A percentile compares a stretch with the other conserved stretches of the same genome.
These are phyloP conservation scores for Mortierella sp. DNA, from an alignment of 371 early-diverging fungal species.

Conservation along the genomic window DNA sequence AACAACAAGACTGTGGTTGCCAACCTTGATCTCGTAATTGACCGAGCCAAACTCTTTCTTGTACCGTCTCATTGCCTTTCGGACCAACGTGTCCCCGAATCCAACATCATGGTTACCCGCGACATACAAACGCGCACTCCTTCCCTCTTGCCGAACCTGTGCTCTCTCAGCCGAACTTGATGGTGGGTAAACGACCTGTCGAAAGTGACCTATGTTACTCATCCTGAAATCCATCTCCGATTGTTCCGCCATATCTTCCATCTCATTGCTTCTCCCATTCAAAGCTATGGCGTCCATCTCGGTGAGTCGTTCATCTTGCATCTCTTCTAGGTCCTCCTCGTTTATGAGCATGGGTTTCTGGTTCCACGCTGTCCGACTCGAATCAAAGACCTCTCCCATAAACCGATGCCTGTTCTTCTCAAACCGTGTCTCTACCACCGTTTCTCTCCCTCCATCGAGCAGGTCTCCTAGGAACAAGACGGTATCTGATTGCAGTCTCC, in stretches of 20 bases:
- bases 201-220: constrained; percentile 14
- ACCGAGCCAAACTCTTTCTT: constrained; percentile 72
- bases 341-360: constrained; percentile 52
- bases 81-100: constrained; percentile 80
- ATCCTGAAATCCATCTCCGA: neutral
- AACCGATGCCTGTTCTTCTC: constrained; percentile 57
- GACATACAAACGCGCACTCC: constrained; percentile 57
- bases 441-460: constrained; percentile 92
- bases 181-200: constrained; percentile 20
- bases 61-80: constrained; percentile 66
- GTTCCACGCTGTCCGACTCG: constrained; percentile 20
- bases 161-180: constrained; percentile 6
- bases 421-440: constrained; percentile 66
- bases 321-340: neutral
- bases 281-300: too few species aligned
- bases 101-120: constrained; percentile 96
- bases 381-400: constrained; percentile 13
- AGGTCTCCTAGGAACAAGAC: constrained; percentile 86
- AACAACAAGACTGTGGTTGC: constrained; percentile 75
- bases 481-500: constrained; percentile 64
- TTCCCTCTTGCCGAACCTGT: constrained; percentile 20
- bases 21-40: constrained; percentile 71
- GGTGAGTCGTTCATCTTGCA: too few species aligned
- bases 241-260: neutral
- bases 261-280: too few species aligned